Evolutionary conservation across 345 rosid species (phyloP).

Genomic region (Linum tenue): DNA sequence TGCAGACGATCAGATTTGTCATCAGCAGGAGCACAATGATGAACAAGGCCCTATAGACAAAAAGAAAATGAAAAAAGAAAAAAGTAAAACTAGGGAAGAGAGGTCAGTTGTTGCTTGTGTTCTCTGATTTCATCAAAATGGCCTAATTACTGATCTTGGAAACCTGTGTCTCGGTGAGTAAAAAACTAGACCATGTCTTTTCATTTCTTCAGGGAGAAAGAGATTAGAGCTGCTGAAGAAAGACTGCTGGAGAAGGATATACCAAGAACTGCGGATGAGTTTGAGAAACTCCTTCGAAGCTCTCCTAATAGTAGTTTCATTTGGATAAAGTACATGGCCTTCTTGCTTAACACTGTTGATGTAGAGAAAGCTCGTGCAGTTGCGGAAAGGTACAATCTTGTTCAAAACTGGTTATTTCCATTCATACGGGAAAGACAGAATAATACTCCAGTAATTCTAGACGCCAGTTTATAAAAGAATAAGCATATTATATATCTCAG

Average conservation of each 20-base stretch:
- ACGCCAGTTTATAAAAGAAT: no score
- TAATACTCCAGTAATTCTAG: no score
- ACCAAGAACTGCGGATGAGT: slow-evolving; percentile 81
- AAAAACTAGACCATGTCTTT: not conserved
- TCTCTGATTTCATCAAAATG: not conserved
- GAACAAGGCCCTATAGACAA: slow-evolving; percentile 26
- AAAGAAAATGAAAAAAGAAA: slow-evolving; percentile 43
- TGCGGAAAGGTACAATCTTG: slow-evolving; percentile 66
- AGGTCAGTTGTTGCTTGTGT: slow-evolving; percentile 31
- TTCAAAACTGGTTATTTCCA: not conserved
- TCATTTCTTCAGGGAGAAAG: slow-evolving; percentile 48
- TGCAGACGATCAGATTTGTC: slow-evolving; percentile 20
- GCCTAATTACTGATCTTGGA: not conserved
- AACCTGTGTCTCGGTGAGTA: not conserved
- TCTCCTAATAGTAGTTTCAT: slow-evolving; percentile 90
- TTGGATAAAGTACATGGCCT: slow-evolving; percentile 91
- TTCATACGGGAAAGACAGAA: no score
- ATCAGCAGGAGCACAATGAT: slow-evolving; percentile 25
- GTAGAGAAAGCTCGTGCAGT: slow-evolving; percentile 83
- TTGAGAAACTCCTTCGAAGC: slow-evolving; percentile 79
- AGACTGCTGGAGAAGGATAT: slow-evolving; percentile 69
- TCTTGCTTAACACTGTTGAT: slow-evolving; percentile 69
- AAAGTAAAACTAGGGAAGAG: slow-evolving; percentile 60
- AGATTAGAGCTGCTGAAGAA: slow-evolving; percentile 87
- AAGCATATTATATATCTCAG: not conserved